A percentile compares a stretch with the other conserved stretches of the same genome.
Evolutionary conservation across 164 flowering plant species (phyloP).

Genomic region (Umbellularia californica): DNA sequence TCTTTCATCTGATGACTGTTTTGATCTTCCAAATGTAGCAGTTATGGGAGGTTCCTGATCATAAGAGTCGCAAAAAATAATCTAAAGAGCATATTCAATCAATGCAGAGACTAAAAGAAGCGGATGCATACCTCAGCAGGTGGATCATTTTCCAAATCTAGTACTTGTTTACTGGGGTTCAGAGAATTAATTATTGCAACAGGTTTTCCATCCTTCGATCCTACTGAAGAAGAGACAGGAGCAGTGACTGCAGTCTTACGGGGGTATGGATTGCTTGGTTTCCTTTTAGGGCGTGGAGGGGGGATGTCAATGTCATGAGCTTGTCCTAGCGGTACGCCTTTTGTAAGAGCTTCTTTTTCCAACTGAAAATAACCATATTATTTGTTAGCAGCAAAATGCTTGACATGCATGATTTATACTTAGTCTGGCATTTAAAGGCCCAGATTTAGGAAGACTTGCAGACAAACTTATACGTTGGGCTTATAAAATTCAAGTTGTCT

Average conservation of each 20-base stretch:
- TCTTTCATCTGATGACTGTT: slow-evolving; percentile 33
- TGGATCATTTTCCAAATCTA: slow-evolving; percentile 55
- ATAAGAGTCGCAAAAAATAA: background rate
- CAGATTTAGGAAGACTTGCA: background rate
- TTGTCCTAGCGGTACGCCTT: slow-evolving; percentile 75
- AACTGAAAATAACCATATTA: slow-evolving; percentile 44
- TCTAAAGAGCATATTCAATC: background rate
- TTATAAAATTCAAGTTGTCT: background rate
- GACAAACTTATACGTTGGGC: background rate
- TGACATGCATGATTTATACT: background rate
- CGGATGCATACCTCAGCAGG: slow-evolving; percentile 42
- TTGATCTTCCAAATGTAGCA: slow-evolving; percentile 23
- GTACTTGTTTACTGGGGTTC: slow-evolving; percentile 25
- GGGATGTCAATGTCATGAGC: slow-evolving; percentile 83
- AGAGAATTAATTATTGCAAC: slow-evolving; percentile 35
- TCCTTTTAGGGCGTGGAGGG: slow-evolving; percentile 97
- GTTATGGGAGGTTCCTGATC: slow-evolving; percentile 43
- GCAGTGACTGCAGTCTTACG: slow-evolving; percentile 47
- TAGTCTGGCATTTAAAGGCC: background rate
- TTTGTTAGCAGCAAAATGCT: slow-evolving; percentile 11
- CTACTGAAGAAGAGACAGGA: slow-evolving; percentile 26
- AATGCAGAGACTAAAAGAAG: background rate
- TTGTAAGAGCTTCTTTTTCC: slow-evolving; percentile 80
- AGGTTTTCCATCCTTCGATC: slow-evolving; percentile 45
- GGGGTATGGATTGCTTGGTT: slow-evolving; percentile 95